Evolutionary conservation across 768 basidiomycete genomes (phyloP).

Genomic region (Podaxis carcinomalis): DNA sequence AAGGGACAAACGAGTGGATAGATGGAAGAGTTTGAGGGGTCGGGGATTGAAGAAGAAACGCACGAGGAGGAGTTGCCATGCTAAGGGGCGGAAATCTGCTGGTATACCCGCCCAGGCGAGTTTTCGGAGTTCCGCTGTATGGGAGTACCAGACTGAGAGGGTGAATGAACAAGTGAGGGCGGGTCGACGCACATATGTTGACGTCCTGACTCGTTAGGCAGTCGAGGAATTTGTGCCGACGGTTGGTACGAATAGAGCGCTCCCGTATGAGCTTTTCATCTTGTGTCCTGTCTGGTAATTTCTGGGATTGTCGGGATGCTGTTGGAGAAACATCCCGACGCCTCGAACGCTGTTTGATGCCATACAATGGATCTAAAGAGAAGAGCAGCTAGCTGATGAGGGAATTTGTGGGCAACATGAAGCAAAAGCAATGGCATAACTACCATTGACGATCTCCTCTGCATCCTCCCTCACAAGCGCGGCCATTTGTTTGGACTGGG

Average conservation of each 20-base stretch:
- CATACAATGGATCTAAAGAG: conserved; percentile 54
- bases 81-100: conserved; percentile 78
- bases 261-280: conserved; percentile 62
- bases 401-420: conserved; percentile 9
- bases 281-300: conserved; percentile 20
- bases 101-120: conserved; percentile 96
- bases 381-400: conserved; percentile 23
- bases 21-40: not conserved
- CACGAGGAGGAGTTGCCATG: conserved; percentile 93
- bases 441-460: conserved; percentile 77
- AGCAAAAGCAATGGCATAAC: conserved; percentile 15
- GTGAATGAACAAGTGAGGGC: not conserved
- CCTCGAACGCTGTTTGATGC: conserved; percentile 41
- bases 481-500: conserved; percentile 42
- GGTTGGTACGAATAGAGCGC: conserved; percentile 72
- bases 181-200: conserved; percentile 63
- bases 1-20: not conserved
- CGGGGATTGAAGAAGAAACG: conserved; percentile 23
- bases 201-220: conserved; percentile 75
- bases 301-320: conserved; percentile 18
- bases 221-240: conserved; percentile 77
- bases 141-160: conserved; percentile 21
- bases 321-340: conserved; percentile 31
- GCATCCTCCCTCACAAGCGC: conserved; percentile 60
- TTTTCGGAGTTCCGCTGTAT: conserved; percentile 71